Evolutionary conservation across 2,329 filamentous ascomycete genomes (phyloP).

Genomic region (Chalaropsis ovoidea): DNA sequence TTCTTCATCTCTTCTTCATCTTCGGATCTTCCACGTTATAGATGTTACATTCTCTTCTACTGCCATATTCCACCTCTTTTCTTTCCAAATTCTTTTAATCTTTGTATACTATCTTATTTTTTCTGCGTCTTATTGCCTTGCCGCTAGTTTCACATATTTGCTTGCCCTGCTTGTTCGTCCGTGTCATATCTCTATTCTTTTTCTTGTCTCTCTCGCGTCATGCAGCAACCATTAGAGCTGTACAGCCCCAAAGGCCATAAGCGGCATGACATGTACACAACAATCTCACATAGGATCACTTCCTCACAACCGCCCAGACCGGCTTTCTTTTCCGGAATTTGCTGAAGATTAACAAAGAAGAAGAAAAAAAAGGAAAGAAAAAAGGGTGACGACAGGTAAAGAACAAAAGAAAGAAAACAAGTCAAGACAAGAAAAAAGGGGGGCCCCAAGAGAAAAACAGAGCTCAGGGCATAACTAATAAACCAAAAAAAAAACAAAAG

Average conservation of each 20-base stretch:
- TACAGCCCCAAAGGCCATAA: no score
- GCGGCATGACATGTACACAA: no score
- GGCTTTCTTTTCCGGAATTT: not conserved
- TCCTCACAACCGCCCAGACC: not conserved
- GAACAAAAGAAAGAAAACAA: constrained; percentile 5
- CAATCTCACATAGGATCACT: no score
- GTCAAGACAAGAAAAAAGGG: not conserved
- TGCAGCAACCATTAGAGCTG: no score
- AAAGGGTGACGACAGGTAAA: not conserved
- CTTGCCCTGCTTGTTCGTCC: not conserved
- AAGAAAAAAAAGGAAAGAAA: constrained; percentile 8
- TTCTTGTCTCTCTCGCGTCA: not conserved
- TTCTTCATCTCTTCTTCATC: not conserved
- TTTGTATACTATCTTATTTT: not conserved
- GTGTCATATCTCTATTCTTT: not conserved
- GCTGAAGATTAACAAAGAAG: constrained; percentile 24
- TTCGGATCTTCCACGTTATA: constrained; percentile 1
- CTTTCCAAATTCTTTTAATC: no score
- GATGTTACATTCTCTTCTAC: not conserved
- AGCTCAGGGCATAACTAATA: not conserved
- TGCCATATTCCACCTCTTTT: not conserved
- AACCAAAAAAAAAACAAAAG: no score
- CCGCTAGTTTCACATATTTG: not conserved
- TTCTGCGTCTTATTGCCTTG: not conserved
- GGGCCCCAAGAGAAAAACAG: not conserved